Evolutionary conservation across 768 basidiomycete species (phyloP), one percentile per base, ranked within the genome.

Genomic region (Suillus paluster): DNA sequence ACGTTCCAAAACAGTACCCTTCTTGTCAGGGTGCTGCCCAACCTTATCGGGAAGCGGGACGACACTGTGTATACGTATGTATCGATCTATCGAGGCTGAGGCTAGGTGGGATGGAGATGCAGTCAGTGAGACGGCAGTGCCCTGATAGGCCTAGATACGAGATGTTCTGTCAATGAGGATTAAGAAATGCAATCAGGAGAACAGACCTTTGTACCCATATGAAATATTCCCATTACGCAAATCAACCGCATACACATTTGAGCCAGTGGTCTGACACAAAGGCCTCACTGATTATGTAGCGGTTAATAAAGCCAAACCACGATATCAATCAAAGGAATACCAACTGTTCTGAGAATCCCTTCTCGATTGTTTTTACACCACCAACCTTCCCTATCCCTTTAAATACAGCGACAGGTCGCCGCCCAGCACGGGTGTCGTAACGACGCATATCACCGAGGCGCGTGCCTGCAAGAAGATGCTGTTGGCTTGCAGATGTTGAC

Each of bases 351-450:
- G 77, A 75, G 2, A 78, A 69, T 15, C 92, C 90, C 46, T 80
- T 80, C 67, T 87, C 83, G 3, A 94, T 70, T 19, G 78, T 66
- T 59, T 80, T 83, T 14, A 94, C 76, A 10, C 89, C 91, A 30
- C 86, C 87, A 3, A 78, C 78, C 69, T 87, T 88, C 10, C 79
- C 82, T 15, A 91, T 69, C 14, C 78, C 78, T 50, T 81, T 82
- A 83, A 91, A 94, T 63, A 89, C 82, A 25, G 83, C 77, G n/a
- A 88, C 81, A 19, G 93, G 93, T 45, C 85, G 80, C 19, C 85
- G 84, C 25, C 84, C 86, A 9, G 85, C 80, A 57, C 91, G 86
- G 1, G 86, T 89, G 67, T 95, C 94, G 67, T 95, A 95, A 45
- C 84, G 81, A 49, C 89, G 85, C 6, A 95, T 77, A 66, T 91